Evolutionary conservation across 2,329 filamentous ascomycete genomes (phyloP).

Genomic region (Nothopassalora personata): DNA sequence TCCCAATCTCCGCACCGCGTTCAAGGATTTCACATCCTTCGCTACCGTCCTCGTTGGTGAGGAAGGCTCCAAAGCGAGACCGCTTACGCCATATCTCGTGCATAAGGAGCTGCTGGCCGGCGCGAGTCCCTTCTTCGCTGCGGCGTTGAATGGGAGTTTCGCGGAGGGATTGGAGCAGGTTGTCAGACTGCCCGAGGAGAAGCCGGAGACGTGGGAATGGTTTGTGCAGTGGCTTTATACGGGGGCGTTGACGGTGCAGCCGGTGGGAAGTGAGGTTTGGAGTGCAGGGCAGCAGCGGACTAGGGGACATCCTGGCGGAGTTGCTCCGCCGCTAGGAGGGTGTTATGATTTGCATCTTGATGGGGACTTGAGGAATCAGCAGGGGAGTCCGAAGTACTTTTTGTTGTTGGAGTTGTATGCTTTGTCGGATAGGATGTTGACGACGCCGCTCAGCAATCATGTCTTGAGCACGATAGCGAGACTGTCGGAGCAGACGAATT

Average conservation of each 20-base stretch:
- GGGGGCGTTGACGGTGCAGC: slow-evolving; percentile 31
- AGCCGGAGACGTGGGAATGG: slow-evolving; percentile 45
- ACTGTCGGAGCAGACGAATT: slow-evolving; percentile 45
- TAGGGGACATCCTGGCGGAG: neutral
- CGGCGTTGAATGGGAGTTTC: slow-evolving; percentile 45
- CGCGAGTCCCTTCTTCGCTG: slow-evolving; percentile 48
- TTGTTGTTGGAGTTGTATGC: slow-evolving; percentile 45
- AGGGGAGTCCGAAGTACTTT: slow-evolving; percentile 47
- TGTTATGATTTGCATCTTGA: slow-evolving; percentile 20
- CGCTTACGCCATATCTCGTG: slow-evolving; percentile 39
- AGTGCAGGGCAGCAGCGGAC: neutral
- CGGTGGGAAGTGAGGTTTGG: slow-evolving; percentile 6
- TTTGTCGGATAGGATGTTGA: slow-evolving; percentile 44
- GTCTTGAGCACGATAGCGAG: slow-evolving; percentile 41
- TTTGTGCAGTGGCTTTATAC: slow-evolving; percentile 50
- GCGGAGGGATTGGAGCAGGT: slow-evolving; percentile 40
- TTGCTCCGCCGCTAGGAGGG: neutral
- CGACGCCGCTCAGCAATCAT: slow-evolving; percentile 43
- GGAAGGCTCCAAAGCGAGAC: slow-evolving; percentile 18
- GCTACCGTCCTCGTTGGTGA: slow-evolving; percentile 39
- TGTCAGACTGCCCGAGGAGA: slow-evolving; percentile 42
- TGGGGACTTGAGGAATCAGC: slow-evolving; percentile 40
- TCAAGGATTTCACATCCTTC: slow-evolving; percentile 38
- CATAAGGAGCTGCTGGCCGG: slow-evolving; percentile 46
- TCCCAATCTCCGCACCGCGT: slow-evolving; percentile 33